Conservation (phyloP, 208 protist genomes). For the Leishmania aethiopica region DNA sequence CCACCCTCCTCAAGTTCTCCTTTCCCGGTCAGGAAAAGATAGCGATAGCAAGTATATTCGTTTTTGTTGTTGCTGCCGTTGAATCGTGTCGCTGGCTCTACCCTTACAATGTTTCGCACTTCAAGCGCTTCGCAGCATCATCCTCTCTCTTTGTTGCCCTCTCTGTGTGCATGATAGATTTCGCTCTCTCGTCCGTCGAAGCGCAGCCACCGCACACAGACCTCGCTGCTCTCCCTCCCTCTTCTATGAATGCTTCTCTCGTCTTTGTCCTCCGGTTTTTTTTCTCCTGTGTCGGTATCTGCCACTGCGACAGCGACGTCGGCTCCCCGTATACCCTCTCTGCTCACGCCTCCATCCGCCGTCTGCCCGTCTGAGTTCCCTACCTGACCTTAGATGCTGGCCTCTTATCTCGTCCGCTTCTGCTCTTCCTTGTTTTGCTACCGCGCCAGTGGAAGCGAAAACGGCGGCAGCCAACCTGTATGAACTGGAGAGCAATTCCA, state of each 20-base stretch:
- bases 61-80: background rate
- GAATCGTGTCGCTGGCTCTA: background rate
- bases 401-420: background rate
- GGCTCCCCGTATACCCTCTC: background rate
- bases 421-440: background rate
- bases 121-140: background rate
- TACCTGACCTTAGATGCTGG: background rate
- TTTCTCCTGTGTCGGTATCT: background rate
- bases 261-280: background rate
- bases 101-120: background rate
- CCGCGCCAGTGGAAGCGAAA: background rate
- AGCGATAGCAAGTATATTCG: background rate
- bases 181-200: background rate
- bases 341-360: background rate
- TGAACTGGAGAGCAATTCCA: background rate
- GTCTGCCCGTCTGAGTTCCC: background rate
- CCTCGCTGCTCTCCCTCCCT: background rate
- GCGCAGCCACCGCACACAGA: background rate
- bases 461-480: background rate
- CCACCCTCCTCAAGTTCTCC: background rate
- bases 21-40: background rate
- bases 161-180: background rate
- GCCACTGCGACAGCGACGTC: background rate
- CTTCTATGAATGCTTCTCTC: background rate
- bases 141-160: background rate